Conservation (phyloP, 192 early-diverging fungal genomes). For the Funneliformis mosseae region DNA sequence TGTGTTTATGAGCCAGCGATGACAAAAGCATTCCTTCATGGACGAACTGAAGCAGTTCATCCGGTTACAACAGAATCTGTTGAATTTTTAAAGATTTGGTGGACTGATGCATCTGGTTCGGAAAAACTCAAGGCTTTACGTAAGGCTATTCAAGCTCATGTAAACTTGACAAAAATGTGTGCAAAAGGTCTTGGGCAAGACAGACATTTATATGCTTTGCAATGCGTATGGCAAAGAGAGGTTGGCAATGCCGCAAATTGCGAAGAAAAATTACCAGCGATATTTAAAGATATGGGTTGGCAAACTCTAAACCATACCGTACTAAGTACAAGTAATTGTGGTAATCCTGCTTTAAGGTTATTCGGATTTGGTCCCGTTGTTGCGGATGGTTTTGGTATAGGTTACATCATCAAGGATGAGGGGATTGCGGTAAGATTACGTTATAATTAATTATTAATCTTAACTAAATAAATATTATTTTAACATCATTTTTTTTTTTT, state of each 20-base stretch:
- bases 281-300: slow-evolving; percentile 57
- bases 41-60: slow-evolving; percentile 83
- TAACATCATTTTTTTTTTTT: slow-evolving; percentile 4
- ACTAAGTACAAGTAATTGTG: slow-evolving; percentile 70
- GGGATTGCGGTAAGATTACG: slow-evolving; percentile 48
- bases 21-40: slow-evolving; percentile 71
- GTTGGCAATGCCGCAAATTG: slow-evolving; percentile 4
- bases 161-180: slow-evolving; percentile 67
- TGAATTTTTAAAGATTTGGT: slow-evolving; percentile 68
- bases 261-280: slow-evolving; percentile 38
- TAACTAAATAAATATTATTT: not conserved
- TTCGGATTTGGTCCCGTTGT: slow-evolving; percentile 84
- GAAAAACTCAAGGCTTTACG: slow-evolving; percentile 56
- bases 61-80: slow-evolving; percentile 65
- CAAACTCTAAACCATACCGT: slow-evolving; percentile 56
- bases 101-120: slow-evolving; percentile 47
- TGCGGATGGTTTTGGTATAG: slow-evolving; percentile 82
- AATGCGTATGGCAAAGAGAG: slow-evolving; percentile 58
- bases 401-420: slow-evolving; percentile 70
- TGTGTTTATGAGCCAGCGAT: slow-evolving; percentile 82
- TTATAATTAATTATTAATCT: not conserved
- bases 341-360: slow-evolving; percentile 68
- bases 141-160: slow-evolving; percentile 65
- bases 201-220: slow-evolving; percentile 84
- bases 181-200: slow-evolving; percentile 80